Conservation (phyloP, 176 grass and related monocot species). For the Hordeum vulgare region DNA sequence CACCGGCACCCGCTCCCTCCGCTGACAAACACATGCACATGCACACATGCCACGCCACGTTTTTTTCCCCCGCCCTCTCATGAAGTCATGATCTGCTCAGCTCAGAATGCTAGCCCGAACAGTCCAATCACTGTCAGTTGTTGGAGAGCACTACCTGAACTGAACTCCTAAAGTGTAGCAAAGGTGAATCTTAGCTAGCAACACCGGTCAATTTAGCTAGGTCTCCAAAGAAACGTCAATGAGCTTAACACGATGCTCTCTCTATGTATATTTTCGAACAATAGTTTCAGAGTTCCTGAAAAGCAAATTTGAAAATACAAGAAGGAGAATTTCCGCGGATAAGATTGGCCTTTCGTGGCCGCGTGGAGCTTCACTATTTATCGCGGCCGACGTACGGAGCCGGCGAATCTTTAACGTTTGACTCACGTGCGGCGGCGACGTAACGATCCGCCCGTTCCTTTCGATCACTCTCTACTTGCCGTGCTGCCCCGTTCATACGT, state of each 20-base stretch:
- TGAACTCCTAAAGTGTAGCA: neutral
- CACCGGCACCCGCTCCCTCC: neutral
- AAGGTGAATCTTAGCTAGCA: no score
- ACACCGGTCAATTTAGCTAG: neutral
- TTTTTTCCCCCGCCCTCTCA: neutral
- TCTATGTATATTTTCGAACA: no score
- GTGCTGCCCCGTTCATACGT: neutral
- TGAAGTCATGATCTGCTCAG: neutral
- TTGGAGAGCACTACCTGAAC: neutral
- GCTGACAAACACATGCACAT: neutral
- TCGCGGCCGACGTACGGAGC: slow-evolving; percentile 7
- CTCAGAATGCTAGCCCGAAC: neutral
- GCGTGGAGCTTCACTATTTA: slow-evolving; percentile 12
- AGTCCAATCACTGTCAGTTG: neutral
- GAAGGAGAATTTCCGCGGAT: neutral
- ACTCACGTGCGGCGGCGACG: slow-evolving; percentile 21
- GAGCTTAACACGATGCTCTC: neutral
- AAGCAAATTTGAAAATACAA: neutral
- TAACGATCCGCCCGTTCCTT: neutral
- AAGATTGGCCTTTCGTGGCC: slow-evolving; percentile 19
- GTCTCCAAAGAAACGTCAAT: neutral
- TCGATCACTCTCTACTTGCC: neutral
- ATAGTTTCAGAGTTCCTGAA: neutral
- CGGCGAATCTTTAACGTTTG: neutral
- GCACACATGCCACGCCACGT: neutral